Percentiles rank a stretch among this genome's conserved stretches.
phyloP scores from a whole-genome alignment of 495 filamentous ascomycete genomes.

The Tuber magnatum region DNA sequence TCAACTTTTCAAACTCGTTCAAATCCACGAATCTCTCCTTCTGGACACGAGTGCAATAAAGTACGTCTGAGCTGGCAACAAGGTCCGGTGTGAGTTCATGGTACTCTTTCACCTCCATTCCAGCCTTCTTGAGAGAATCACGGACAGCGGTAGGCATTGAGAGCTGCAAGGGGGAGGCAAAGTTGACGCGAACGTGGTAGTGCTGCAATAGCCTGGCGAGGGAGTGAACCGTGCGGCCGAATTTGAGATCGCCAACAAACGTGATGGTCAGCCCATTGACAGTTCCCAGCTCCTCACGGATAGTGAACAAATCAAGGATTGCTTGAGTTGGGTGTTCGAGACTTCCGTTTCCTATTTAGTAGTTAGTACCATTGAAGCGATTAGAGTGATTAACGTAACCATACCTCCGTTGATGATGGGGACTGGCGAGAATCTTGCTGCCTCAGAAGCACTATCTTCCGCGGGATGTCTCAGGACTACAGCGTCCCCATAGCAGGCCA shows the following conservation, averaged over 20 bases:
- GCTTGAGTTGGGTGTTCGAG: conserved; percentile 96
- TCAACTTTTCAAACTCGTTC: conserved; percentile 73
- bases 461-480: conserved; percentile 88
- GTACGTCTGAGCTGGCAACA: conserved; percentile 71
- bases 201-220: conserved; percentile 85
- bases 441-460: conserved; percentile 65
- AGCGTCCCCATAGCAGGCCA: conserved; percentile 89
- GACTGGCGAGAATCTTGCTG: conserved; percentile 75
- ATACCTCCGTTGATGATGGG: conserved; percentile 89
- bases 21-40: conserved; percentile 84
- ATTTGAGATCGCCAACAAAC: conserved; percentile 84
- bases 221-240: conserved; percentile 91
- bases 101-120: conserved; percentile 66
- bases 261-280: conserved; percentile 92
- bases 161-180: conserved; percentile 76
- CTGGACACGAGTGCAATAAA: conserved; percentile 94
- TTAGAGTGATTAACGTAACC: background rate
- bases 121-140: conserved; percentile 59
- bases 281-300: conserved; percentile 91
- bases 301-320: conserved; percentile 97
- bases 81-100: conserved; percentile 77
- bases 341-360: conserved; percentile 60
- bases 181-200: conserved; percentile 88
- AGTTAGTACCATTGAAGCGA: conserved; percentile 12
- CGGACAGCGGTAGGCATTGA: conserved; percentile 67